These are phyloP conservation scores for Fusarium keratoplasticum DNA, from an alignment of 2,329 filamentous ascomycete genomes.

Conservation along the genomic window DNA sequence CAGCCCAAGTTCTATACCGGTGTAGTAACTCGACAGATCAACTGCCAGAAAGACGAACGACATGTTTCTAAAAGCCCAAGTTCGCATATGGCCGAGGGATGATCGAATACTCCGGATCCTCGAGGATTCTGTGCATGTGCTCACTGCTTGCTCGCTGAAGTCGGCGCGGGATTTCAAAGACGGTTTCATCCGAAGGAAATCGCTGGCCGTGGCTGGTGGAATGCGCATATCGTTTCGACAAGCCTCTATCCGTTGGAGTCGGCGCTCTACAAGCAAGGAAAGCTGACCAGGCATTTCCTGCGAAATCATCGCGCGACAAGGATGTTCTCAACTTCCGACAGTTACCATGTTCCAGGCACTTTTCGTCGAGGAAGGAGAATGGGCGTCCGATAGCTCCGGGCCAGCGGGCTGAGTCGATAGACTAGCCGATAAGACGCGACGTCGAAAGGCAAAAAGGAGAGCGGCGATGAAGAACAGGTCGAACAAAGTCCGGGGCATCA, in stretches of 20 bases:
- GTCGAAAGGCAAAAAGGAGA: conserved; percentile 50
- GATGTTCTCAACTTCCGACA: conserved; percentile 70
- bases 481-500: conserved; percentile 76
- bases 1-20: conserved; percentile 26
- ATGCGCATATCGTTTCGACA: conserved; percentile 31
- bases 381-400: conserved; percentile 43
- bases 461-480: conserved; percentile 62
- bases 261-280: conserved; percentile 42
- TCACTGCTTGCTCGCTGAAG: conserved; percentile 65
- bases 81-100: conserved; percentile 9
- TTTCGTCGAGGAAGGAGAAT: conserved; percentile 48
- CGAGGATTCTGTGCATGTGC: conserved; percentile 48
- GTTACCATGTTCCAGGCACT: conserved; percentile 47
- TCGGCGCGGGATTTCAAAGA: conserved; percentile 33
- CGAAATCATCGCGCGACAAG: conserved; percentile 60
- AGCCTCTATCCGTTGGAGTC: conserved; percentile 42
- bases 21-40: conserved; percentile 6
- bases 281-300: conserved; percentile 66
- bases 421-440: conserved; percentile 36
- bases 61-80: conserved; percentile 3
- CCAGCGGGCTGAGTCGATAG: conserved; percentile 29
- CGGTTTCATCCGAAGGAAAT: conserved; percentile 46
- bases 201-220: conserved; percentile 35
- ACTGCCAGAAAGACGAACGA: background rate
- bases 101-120: conserved; percentile 17